A percentile compares a stretch with the other conserved stretches of the same genome.
Evolutionary conservation across 257 asterid species (phyloP).

Genomic region (Sherardia arvensis): DNA sequence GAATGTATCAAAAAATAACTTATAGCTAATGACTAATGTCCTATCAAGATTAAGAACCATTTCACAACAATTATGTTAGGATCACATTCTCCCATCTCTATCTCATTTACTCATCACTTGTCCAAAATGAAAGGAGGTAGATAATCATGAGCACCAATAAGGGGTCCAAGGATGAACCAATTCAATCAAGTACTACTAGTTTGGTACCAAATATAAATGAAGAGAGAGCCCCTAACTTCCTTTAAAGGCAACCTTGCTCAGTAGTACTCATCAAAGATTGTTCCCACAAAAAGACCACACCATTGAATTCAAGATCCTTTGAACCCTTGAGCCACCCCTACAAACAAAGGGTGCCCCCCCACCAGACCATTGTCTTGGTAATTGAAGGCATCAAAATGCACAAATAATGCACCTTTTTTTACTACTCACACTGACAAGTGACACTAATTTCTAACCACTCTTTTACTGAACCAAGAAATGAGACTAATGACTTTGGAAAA

Average conservation of each 20-base stretch:
- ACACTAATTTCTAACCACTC: not conserved
- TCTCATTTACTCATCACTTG: not conserved
- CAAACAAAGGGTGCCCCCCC: slow-evolving; percentile 2
- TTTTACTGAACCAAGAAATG: not conserved
- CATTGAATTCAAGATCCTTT: slow-evolving; percentile 3
- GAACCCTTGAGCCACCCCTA: not conserved
- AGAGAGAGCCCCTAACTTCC: slow-evolving; percentile 21
- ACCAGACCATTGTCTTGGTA: slow-evolving; percentile 19
- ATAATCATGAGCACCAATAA: not conserved
- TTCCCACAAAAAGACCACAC: not conserved
- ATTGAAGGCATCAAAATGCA: slow-evolving; percentile 17
- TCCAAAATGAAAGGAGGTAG: not conserved
- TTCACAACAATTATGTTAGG: no score
- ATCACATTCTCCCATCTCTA: no score
- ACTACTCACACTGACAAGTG: not conserved
- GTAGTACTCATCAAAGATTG: slow-evolving; percentile 13
- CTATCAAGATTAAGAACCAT: no score
- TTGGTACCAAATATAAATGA: slow-evolving; percentile 3
- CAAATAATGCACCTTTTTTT: not conserved
- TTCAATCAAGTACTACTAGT: not conserved
- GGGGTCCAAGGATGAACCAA: not conserved
- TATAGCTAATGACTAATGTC: no score
- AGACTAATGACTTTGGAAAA: not conserved
- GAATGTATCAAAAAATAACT: no score
- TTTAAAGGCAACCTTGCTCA: slow-evolving; percentile 14